A percentile compares a stretch with the other conserved stretches of the same genome.
Conservation (phyloP, 306 rosid genomes). For the Prunus dulcis region DNA sequence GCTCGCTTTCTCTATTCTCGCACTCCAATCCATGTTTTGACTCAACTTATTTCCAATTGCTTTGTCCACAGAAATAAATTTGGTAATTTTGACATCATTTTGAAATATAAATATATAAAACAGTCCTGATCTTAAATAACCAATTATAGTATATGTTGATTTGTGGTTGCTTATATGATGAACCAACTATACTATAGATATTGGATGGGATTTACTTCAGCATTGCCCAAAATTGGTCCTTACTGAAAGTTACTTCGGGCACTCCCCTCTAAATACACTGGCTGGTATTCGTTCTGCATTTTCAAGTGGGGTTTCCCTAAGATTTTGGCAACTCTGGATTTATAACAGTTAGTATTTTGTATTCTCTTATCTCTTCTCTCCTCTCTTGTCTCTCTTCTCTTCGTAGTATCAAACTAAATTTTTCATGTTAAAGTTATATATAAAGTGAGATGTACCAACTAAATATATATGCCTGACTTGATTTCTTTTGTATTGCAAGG, state of each 20-base stretch:
- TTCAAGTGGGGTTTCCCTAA: neutral
- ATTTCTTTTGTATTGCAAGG: too few relatives aligned
- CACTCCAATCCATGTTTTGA: neutral
- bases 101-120: too few relatives aligned
- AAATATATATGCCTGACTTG: neutral
- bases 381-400: too few relatives aligned
- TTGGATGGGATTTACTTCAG: neutral
- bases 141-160: too few relatives aligned
- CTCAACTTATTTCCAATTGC: neutral
- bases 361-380: too few relatives aligned
- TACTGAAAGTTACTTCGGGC: neutral
- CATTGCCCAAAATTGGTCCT: neutral
- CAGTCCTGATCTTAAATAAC: too few relatives aligned
- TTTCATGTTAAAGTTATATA: too few relatives aligned
- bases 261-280: neutral
- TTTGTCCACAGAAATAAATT: neutral
- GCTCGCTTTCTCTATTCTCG: neutral
- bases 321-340: neutral
- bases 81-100: neutral
- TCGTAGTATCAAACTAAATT: too few relatives aligned
- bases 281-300: neutral
- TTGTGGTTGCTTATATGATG: too few relatives aligned
- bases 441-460: too few relatives aligned
- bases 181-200: neutral
- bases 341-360: neutral